These are phyloP conservation scores for Harringtonia lauricola DNA, from an alignment of 2,329 filamentous ascomycete genomes.

Conservation along the genomic window DNA sequence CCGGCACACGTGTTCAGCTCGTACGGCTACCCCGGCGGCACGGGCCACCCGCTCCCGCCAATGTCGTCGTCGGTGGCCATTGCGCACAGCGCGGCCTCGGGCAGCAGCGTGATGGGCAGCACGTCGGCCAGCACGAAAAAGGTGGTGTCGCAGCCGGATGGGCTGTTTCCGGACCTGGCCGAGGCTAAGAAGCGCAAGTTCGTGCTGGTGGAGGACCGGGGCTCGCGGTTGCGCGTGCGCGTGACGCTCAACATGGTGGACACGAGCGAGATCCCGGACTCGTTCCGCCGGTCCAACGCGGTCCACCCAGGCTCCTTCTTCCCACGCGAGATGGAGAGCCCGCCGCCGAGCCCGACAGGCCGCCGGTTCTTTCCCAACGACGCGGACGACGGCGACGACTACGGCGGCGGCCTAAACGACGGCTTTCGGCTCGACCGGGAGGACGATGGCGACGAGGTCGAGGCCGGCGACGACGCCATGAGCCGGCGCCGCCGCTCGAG, in stretches of 20 bases:
- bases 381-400: constrained; percentile 50
- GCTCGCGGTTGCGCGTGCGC: constrained; percentile 75
- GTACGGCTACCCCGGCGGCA: constrained; percentile 55
- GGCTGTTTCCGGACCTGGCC: constrained; percentile 78
- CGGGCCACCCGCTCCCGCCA: constrained; percentile 26
- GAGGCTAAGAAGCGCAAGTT: constrained; percentile 92
- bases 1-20: constrained; percentile 64
- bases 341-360: constrained; percentile 64
- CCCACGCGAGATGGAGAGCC: constrained; percentile 83
- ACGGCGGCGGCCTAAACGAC: constrained; percentile 25
- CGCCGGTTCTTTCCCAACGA: constrained; percentile 66
- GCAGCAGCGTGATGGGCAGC: constrained; percentile 23
- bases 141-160: constrained; percentile 48
- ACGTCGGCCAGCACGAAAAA: constrained; percentile 24
- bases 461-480: constrained; percentile 29
- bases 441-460: constrained; percentile 26
- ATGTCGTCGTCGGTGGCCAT: constrained; percentile 52
- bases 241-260: constrained; percentile 90
- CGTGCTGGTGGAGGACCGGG: constrained; percentile 85
- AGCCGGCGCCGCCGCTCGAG: background rate
- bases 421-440: background rate
- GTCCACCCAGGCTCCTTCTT: constrained; percentile 90
- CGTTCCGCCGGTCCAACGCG: constrained; percentile 79
- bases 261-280: constrained; percentile 92
- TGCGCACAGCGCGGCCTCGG: constrained; percentile 34